Conservation (phyloP, 1,284 basidiomycete genomes). For the Papiliotrema flavescens region DNA sequence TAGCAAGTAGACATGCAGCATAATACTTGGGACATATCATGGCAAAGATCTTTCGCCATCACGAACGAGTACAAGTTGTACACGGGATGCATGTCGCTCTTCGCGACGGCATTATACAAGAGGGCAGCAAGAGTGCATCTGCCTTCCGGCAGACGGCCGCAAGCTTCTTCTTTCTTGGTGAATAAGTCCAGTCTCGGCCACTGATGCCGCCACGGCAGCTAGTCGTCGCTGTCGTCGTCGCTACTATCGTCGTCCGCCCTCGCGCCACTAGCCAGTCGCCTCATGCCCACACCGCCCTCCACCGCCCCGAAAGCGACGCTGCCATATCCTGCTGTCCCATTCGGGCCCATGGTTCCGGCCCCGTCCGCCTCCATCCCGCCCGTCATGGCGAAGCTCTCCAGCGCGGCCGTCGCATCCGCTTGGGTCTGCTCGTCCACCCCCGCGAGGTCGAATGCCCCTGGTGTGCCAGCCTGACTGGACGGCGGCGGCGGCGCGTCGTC, state of each 20-base stretch:
- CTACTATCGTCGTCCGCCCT: neutral
- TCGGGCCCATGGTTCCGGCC: neutral
- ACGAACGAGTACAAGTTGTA: too few relatives aligned
- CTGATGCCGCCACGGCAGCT: too few relatives aligned
- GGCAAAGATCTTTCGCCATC: too few relatives aligned
- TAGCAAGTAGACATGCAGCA: too few relatives aligned
- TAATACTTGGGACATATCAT: too few relatives aligned
- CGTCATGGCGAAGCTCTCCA: constrained; percentile 1
- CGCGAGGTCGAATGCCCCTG: neutral
- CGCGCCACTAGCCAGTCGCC: constrained; percentile 2
- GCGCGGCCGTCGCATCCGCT: constrained; percentile 2
- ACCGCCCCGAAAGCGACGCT: neutral
- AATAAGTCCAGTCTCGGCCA: too few relatives aligned
- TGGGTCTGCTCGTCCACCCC: constrained; percentile 1
- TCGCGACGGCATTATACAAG: too few relatives aligned
- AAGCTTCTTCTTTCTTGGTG: too few relatives aligned
- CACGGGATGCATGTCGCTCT: too few relatives aligned
- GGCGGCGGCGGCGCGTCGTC: neutral
- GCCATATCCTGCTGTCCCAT: neutral
- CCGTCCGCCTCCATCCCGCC: neutral
- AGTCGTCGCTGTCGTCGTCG: constrained; percentile 3
- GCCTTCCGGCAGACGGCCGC: too few relatives aligned
- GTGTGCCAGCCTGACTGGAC: neutral
- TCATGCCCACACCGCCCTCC: constrained; percentile 5
- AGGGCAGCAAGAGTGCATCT: too few relatives aligned